phyloP scores from a whole-genome alignment of 1,284 basidiomycete genomes.

The Neolentinus lepideus region DNA sequence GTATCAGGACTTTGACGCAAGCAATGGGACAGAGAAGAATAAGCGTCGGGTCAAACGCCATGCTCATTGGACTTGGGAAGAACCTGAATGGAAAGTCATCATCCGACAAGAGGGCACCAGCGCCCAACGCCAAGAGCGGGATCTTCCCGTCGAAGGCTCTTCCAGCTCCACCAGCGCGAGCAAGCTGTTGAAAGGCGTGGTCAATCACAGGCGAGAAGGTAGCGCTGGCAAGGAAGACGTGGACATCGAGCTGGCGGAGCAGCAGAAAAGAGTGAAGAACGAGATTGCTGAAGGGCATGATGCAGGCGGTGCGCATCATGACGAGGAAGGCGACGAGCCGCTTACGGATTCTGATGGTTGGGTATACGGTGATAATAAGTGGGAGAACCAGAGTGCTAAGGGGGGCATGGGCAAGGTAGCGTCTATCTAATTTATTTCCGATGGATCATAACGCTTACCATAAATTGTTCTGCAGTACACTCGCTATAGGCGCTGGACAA shows the following conservation, averaged over 20 bases:
- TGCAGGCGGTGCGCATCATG: conserved; percentile 13
- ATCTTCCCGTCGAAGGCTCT: conserved; percentile 41
- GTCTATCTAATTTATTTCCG: not conserved
- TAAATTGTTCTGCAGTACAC: conserved; percentile 52
- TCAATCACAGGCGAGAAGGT: conserved; percentile 19
- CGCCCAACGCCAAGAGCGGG: conserved; percentile 43
- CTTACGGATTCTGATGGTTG: conserved; percentile 85
- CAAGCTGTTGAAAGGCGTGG: conserved; percentile 30
- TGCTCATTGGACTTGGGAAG: conserved; percentile 82
- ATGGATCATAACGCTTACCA: not conserved
- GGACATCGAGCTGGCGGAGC: conserved; percentile 16
- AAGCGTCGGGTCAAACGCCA: conserved; percentile 55
- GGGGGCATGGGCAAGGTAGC: conserved; percentile 79
- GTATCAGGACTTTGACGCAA: conserved; percentile 28
- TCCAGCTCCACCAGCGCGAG: conserved; percentile 22
- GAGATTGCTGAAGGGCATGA: conserved; percentile 14
- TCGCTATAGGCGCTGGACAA: conserved; percentile 77
- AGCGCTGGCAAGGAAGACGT: conserved; percentile 22
- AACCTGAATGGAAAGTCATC: conserved; percentile 80
- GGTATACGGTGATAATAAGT: conserved; percentile 95
- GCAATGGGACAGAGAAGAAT: conserved; percentile 16
- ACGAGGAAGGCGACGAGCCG: conserved; percentile 29
- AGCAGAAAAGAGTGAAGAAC: conserved; percentile 14
- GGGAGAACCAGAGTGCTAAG: conserved; percentile 74
- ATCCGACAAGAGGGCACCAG: conserved; percentile 45